Base-by-base conservation (phyloP, 1,139 yeast genomes). In the Geotrichum citri-aurantii region DNA sequence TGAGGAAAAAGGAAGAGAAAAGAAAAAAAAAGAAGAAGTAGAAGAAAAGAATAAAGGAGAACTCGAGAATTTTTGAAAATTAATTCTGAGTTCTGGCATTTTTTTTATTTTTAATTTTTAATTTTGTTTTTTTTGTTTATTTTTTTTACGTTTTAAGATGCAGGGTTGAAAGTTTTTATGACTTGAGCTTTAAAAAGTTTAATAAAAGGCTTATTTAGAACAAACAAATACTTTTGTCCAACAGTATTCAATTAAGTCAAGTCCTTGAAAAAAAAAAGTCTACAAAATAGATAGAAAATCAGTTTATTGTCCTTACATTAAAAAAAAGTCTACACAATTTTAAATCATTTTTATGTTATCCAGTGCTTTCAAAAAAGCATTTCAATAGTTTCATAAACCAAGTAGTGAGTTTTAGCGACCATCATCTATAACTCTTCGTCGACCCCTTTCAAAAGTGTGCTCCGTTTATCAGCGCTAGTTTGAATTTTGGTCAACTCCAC, bases 31-130 rank as follows among this genome's bases (percentile, higher is more conserved):
- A 29, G 29, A 48, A 42, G 42, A 24, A 12, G 33, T 27, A 56
- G 54, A 27, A 26, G 44, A 47, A 40, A 40, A 40, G 33, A 52
- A 48, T 19, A n/a, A 11, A 33, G 26, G 44, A 37, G 42, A 50
- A 26, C 33, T 27, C 49, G 51, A 29, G n/a, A n/a, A n/a, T n/a
- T n/a, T n/a, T n/a, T n/a, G n/a, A 54, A 10, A 44, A 23, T 52
- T 42, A 19, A 40, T 24, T 14, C 11, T 3, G 12, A 14, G 6
- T 31, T 31, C 11, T 31, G 37, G 11, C 37, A 14, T 11, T 31
- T 31, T 31, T 10, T 8, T 31, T 31, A 8, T 6, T 31, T 4
- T 31, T 31, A 6, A 3, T 31, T 31, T 31, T 27, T 27, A 6
- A 27, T 27, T 27, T 27, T 27, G 31, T 27, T 7, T 27, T 27